phyloP scores from a whole-genome alignment of 805 yeast genomes.

The Saturnispora silvae region DNA sequence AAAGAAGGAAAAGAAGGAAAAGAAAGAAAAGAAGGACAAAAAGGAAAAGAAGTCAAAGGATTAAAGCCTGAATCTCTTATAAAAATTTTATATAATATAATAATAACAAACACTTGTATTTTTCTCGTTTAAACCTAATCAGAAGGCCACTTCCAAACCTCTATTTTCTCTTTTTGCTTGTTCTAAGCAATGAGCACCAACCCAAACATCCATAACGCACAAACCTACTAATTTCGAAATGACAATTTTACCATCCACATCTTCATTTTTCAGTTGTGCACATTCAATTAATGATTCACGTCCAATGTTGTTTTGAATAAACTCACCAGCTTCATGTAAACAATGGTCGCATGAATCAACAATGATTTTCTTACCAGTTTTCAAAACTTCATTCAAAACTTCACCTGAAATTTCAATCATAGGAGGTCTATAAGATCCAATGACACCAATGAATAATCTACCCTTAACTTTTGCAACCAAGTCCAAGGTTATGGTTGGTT shows the following conservation, averaged over 20 bases:
- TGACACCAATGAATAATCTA: slow-evolving; percentile 40
- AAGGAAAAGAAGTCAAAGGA: slow-evolving; percentile 14
- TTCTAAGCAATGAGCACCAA: slow-evolving; percentile 34
- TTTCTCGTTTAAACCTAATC: no score
- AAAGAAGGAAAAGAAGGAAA: slow-evolving; percentile 18
- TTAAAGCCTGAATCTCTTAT: no score
- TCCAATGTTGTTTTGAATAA: slow-evolving; percentile 35
- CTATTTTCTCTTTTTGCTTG: slow-evolving; percentile 18
- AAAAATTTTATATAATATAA: no score
- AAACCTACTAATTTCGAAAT: slow-evolving; percentile 51
- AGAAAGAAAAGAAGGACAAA: slow-evolving; percentile 16
- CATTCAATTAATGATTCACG: slow-evolving; percentile 36
- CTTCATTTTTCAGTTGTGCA: slow-evolving; percentile 26
- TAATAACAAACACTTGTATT: no score
- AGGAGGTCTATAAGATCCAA: slow-evolving; percentile 59
- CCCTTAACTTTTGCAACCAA: slow-evolving; percentile 20
- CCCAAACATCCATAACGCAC: slow-evolving; percentile 52
- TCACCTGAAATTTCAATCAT: slow-evolving; percentile 51
- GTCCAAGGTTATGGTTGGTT: slow-evolving; percentile 31
- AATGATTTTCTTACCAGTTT: slow-evolving; percentile 32
- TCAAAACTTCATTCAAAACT: slow-evolving; percentile 29
- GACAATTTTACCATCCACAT: slow-evolving; percentile 24
- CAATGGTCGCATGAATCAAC: slow-evolving; percentile 54
- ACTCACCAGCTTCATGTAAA: slow-evolving; percentile 54
- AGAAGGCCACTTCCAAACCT: slow-evolving; percentile 22